Percentiles rank a stretch among this genome's conserved stretches.
Evolutionary conservation across 2,329 filamentous ascomycete genomes (phyloP).

Genomic region (Neonectria sp.): DNA sequence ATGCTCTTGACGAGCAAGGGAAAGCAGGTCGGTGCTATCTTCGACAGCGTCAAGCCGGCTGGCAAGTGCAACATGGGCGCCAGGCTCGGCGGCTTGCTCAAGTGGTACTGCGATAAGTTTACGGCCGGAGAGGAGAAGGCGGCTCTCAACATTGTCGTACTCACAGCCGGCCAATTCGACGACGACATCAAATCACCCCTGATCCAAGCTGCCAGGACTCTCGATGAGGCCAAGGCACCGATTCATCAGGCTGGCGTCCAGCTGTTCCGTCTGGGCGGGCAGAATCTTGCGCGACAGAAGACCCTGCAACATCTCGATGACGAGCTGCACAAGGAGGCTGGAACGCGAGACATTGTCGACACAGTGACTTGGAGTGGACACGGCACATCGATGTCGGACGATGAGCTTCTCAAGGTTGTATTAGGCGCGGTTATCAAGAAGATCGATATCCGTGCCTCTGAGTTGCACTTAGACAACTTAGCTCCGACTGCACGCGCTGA

Average conservation of each 20-base stretch:
- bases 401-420: slow-evolving; percentile 31
- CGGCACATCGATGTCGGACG: slow-evolving; percentile 17
- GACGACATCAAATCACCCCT: slow-evolving; percentile 30
- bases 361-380: slow-evolving; percentile 27
- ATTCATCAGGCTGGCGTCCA: slow-evolving; percentile 29
- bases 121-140: slow-evolving; percentile 26
- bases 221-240: slow-evolving; percentile 29
- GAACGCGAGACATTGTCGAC: slow-evolving; percentile 31
- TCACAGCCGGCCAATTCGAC: slow-evolving; percentile 30
- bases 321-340: slow-evolving; percentile 30
- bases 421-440: slow-evolving; percentile 31
- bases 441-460: slow-evolving; percentile 21
- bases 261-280: slow-evolving; percentile 28
- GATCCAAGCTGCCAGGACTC: slow-evolving; percentile 23
- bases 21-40: slow-evolving; percentile 28
- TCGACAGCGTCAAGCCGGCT: slow-evolving; percentile 24
- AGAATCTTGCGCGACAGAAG: slow-evolving; percentile 18
- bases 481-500: slow-evolving; percentile 20
- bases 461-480: slow-evolving; percentile 16
- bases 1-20: slow-evolving; percentile 28
- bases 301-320: slow-evolving; percentile 29
- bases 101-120: slow-evolving; percentile 33
- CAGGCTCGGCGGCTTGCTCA: slow-evolving; percentile 25
- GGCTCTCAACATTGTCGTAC: slow-evolving; percentile 29
- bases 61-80: slow-evolving; percentile 33